Evolutionary conservation across 2,329 filamentous ascomycete genomes (phyloP), one percentile per base, ranked within the genome.

Genomic region (Trichoderma sp.): DNA sequence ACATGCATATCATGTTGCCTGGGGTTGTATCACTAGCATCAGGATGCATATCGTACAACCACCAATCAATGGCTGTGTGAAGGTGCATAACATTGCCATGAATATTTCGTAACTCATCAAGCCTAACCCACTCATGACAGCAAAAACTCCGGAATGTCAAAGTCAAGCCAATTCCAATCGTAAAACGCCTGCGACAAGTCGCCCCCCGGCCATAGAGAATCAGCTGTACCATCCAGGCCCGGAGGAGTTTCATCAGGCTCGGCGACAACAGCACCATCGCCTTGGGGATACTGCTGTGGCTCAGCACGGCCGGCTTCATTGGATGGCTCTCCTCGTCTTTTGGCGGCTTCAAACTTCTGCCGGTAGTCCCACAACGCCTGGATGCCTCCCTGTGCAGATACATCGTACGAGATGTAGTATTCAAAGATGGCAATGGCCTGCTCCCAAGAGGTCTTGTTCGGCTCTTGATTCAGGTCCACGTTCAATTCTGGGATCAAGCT

Each of bases 131-230:
- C 19, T 17, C 19, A 63, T 39, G 60, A 45, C 39, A 54, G 21
- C 50, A 55, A 26, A n/a, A 63, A 34, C 6, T 63, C 60, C 0
- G 60, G 28, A 55, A 63, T 63, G 28, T 63, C 50, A 39, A 63
- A 63, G 5, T 63, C 50, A 3, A 63, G 60, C 60, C 60, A 63
- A 41, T 63, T 63, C 60, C 60, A 63, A 34, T 63, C 50, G 9
- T 39, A 34, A n/a, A 63, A 55, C 14, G 60, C 60, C 41, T 55
- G 48, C 1, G 60, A 55, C 10, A 55, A 26, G 15, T 63, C 50
- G 1, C 26, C 50, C 2, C 21, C 41, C 3, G 10, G 19, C 5
- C 34, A 41, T 3, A 44, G 39, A 0, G 28, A 5, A 54, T 54
- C 60, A n/a, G 47, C 47, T 1, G 43, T 5, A 44, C 47, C 54